These are phyloP conservation scores for Arthrobotrys musiformis DNA, from an alignment of 2,329 filamentous ascomycete species.

Conservation along the genomic window DNA sequence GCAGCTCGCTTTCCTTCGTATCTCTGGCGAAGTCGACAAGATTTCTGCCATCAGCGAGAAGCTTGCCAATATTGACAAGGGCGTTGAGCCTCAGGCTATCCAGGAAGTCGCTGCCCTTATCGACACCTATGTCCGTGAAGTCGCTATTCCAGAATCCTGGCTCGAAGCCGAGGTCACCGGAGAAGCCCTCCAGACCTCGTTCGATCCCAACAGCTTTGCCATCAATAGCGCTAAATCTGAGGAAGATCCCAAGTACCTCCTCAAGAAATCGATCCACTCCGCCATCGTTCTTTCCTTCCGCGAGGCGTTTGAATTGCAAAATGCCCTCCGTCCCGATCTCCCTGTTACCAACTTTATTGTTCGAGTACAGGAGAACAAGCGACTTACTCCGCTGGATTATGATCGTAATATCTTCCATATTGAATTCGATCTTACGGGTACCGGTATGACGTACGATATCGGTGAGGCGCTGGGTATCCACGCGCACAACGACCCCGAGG, in stretches of 20 bases:
- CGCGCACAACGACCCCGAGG: constrained; percentile 84
- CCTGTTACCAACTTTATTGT: constrained; percentile 86
- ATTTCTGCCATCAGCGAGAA: constrained; percentile 61
- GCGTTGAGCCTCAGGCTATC: constrained; percentile 62
- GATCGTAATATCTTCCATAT: constrained; percentile 99
- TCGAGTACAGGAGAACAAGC: constrained; percentile 92
- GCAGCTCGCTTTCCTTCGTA: constrained; percentile 83
- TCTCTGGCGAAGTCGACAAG: constrained; percentile 75
- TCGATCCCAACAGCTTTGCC: constrained; percentile 83
- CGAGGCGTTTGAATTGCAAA: constrained; percentile 84
- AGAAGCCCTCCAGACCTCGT: constrained; percentile 69
- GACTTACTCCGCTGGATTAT: constrained; percentile 86
- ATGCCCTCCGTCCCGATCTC: constrained; percentile 82
- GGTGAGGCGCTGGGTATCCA: constrained; percentile 97
- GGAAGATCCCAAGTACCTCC: constrained; percentile 72
- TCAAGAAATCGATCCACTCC: constrained; percentile 82
- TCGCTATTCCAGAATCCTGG: constrained; percentile 85
- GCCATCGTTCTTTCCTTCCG: constrained; percentile 93
- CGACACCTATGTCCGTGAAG: constrained; percentile 74
- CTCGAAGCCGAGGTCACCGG: constrained; percentile 69
- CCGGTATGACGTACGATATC: constrained; percentile 94
- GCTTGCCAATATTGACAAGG: constrained; percentile 33
- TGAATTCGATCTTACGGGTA: constrained; percentile 92
- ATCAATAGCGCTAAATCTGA: constrained; percentile 79
- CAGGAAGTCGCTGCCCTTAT: constrained; percentile 67